phyloP scores from a whole-genome alignment of 495 filamentous ascomycete species.

The Durotheca rogersii region DNA sequence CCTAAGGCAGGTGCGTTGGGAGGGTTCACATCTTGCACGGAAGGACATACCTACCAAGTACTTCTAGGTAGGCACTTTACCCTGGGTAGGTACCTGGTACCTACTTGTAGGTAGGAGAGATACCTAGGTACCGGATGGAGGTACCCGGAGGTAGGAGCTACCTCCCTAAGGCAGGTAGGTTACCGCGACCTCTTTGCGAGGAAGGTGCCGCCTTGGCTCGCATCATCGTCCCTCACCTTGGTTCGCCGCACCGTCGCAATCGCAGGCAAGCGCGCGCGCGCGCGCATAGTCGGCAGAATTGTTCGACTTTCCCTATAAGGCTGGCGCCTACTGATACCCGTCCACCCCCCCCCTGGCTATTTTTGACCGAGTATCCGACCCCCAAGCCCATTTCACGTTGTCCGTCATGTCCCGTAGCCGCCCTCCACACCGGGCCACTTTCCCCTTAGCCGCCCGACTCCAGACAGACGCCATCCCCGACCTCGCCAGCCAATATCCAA shows the following conservation, averaged over 20 bases:
- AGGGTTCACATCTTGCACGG: no score
- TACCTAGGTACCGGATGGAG: no score
- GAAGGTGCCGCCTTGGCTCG: slow-evolving; percentile 2
- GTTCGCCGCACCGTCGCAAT: slow-evolving; percentile 19
- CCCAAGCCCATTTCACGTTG: no score
- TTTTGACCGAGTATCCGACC: slow-evolving; percentile 32
- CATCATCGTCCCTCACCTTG: slow-evolving; percentile 5
- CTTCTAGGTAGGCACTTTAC: no score
- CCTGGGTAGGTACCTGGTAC: no score
- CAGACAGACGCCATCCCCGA: slow-evolving; percentile 53
- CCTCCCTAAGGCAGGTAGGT: no score
- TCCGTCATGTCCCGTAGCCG: slow-evolving; percentile 45
- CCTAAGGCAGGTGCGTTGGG: no score
- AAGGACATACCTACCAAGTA: no score
- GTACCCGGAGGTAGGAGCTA: no score
- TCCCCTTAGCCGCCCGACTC: slow-evolving; percentile 51
- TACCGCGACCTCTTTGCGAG: no score
- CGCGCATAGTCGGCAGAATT: slow-evolving; percentile 19
- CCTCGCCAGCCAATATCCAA: slow-evolving; percentile 49
- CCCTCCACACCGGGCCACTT: slow-evolving; percentile 40
- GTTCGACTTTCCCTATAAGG: slow-evolving; percentile 27
- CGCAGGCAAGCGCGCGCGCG: slow-evolving; percentile 13
- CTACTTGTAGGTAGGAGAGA: no score
- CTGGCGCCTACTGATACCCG: slow-evolving; percentile 38
- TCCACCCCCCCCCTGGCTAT: slow-evolving; percentile 27